Percentiles rank a stretch among this genome's conserved stretches.
phyloP scores from a whole-genome alignment of 2,329 filamentous ascomycete species.

The Stagonosporopsis tanaceti region DNA sequence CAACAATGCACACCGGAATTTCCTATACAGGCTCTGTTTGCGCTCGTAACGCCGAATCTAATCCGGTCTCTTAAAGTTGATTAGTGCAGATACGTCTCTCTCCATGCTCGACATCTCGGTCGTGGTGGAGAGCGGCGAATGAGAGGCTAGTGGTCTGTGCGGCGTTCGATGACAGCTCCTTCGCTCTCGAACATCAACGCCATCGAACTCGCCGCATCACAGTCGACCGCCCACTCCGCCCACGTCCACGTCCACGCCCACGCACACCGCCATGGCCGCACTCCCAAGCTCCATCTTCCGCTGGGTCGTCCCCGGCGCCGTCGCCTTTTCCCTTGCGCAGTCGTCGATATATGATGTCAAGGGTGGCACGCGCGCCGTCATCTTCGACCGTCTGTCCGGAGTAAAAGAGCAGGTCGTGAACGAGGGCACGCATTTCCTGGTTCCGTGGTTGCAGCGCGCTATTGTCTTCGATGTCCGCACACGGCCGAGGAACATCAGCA shows the following conservation, averaged over 20 bases:
- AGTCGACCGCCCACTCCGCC: constrained; percentile 1
- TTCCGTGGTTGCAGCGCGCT: constrained; percentile 94
- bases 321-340: constrained; percentile 73
- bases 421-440: constrained; percentile 95
- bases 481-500: constrained; percentile 95
- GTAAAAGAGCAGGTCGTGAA: constrained; percentile 93
- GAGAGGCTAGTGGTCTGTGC: constrained; percentile 19
- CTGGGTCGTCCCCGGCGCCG: constrained; percentile 75
- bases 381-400: constrained; percentile 92
- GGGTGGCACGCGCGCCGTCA: constrained; percentile 92
- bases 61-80: background rate
- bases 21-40: background rate
- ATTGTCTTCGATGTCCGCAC: constrained; percentile 98
- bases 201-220: constrained; percentile 22
- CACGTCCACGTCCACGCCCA: constrained; percentile 24
- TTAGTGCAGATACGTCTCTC: background rate
- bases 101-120: background rate
- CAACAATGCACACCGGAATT: background rate
- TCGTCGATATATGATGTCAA: constrained; percentile 96
- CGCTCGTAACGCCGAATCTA: background rate
- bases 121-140: constrained; percentile 23
- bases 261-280: constrained; percentile 39
- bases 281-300: constrained; percentile 47
- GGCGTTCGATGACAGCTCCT: constrained; percentile 25
- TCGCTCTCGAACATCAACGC: constrained; percentile 16